A percentile compares a stretch with the other conserved stretches of the same genome.
Conservation (phyloP, 495 filamentous ascomycete species). For the Aspergillus leporis region DNA sequence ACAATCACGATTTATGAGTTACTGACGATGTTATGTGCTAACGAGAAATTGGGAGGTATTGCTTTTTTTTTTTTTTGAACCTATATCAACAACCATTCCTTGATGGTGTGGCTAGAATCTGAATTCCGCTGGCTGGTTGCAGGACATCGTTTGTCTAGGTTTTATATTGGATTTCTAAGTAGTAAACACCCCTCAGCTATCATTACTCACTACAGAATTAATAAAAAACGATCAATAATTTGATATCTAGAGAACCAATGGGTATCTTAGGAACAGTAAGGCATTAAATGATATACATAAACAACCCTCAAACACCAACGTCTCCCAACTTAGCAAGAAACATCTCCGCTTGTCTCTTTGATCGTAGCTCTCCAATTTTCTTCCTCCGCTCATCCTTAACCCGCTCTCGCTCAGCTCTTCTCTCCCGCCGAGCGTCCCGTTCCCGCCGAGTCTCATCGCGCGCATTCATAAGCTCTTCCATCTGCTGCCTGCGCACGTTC, state of each 20-base stretch:
- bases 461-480: constrained; percentile 68
- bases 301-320: constrained; percentile 11
- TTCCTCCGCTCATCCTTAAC: constrained; percentile 56
- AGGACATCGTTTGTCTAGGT: not conserved
- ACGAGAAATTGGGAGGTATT: constrained; percentile 11
- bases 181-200: not conserved
- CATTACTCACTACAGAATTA: not conserved
- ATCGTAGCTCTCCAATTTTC: constrained; percentile 60
- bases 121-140: not conserved
- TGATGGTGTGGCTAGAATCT: constrained; percentile 8
- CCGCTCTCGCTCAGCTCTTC: constrained; percentile 47
- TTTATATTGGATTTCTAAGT: not conserved
- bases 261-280: constrained; percentile 20
- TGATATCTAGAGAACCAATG: constrained; percentile 8
- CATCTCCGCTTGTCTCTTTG: constrained; percentile 62
- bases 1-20: constrained; percentile 17
- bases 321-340: constrained; percentile 60
- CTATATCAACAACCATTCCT: not conserved
- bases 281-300: not conserved
- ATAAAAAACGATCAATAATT: not conserved
- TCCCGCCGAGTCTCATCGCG: constrained; percentile 66
- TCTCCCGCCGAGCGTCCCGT: constrained; percentile 51
- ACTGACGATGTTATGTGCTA: constrained; percentile 17
- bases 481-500: constrained; percentile 65
- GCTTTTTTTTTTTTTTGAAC: not conserved